Evolutionary conservation across 768 basidiomycete species (phyloP).

Genomic region (Panaeolus papilionaceus): DNA sequence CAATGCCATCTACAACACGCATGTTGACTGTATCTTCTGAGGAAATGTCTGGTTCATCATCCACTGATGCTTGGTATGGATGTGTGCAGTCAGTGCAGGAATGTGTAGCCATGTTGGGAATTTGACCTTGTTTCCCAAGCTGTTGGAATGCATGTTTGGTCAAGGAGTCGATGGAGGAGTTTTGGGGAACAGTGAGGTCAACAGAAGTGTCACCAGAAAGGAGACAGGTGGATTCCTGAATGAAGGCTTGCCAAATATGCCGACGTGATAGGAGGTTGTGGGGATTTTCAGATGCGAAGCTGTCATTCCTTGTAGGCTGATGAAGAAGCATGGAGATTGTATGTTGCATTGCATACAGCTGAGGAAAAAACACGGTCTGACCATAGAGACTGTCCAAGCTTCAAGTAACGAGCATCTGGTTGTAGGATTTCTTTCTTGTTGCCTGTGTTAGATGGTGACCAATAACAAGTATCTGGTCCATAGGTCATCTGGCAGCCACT

Average conservation of each 20-base stretch:
- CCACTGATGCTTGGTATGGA: not conserved
- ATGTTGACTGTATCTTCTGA: not conserved
- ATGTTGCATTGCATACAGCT: conserved; percentile 29
- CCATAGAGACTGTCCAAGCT: conserved; percentile 24
- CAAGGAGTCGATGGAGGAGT: not conserved
- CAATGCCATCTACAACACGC: conserved; percentile 12
- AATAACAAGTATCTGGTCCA: not conserved
- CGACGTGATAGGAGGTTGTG: too few relatives aligned
- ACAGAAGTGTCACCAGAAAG: not conserved
- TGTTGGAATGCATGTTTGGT: conserved; percentile 14
- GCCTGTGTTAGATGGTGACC: not conserved
- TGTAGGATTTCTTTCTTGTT: not conserved
- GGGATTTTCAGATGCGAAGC: conserved; percentile 12
- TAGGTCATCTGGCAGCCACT: not conserved
- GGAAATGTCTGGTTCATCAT: conserved; percentile 1
- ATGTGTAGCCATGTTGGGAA: not conserved
- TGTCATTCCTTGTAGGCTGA: conserved; percentile 24
- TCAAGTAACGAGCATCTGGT: conserved; percentile 18
- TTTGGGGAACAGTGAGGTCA: not conserved
- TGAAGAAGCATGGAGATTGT: conserved; percentile 30
- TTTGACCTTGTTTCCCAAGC: conserved; percentile 16
- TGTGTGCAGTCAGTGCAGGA: conserved; percentile 1
- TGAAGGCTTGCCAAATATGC: conserved; percentile 4
- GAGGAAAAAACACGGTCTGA: conserved; percentile 21
- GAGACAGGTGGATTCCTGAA: conserved; percentile 21